Evolutionary conservation across 2,329 filamentous ascomycete genomes (phyloP), one percentile per base, ranked within the genome.

Genomic region (Pseudogymnoascus verrucosus): DNA sequence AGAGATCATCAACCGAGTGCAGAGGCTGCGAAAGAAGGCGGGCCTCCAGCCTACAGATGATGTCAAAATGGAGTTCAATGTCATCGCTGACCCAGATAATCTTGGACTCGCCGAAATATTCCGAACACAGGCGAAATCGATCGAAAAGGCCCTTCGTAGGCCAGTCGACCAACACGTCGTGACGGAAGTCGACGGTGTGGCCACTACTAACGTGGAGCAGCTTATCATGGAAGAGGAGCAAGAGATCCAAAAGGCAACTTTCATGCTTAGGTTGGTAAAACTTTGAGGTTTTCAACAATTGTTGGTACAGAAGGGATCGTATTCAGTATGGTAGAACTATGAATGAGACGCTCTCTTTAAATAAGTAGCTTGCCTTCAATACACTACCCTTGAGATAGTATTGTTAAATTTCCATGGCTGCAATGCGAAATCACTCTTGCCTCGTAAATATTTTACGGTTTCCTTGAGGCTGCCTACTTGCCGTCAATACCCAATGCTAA

Each of bases 1-100:
- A 71, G 95, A 98, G 76, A 89, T 99, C 68, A 89, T 99, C 79
- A 89, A 96, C 75, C 88, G 93, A 42, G 89, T 99, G 21, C 95
- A 99, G 78, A 85, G 90, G 69, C 81, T 98, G 67, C 87, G 95
- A 68, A 99, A 99, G 84, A 95, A 95, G 80, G 93, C 93, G 6
- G 91, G 91, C 0, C 81, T 99, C 62, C 86, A 93, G 67, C 87
- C 92, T 1, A 98, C 93, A 0, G 95, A 99, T 72, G 95, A 98
- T 72, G 88, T 99, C 67, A 90, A 89, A 78, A 96, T 99, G 90
- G 90, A 96, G 75, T 98, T 96, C 78, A 82, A 82, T 64, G 86
- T 98, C 4, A 78, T 96, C 60, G 82, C 85, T 6, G 92, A 96
- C 72, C 89, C 90, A 0, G 89, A 95, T 1, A 82, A 85, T 51